A percentile compares a stretch with the other conserved stretches of the same genome.
Conservation (phyloP, 352 stramenopile genomes). For the Phytophthora colocasiae region DNA sequence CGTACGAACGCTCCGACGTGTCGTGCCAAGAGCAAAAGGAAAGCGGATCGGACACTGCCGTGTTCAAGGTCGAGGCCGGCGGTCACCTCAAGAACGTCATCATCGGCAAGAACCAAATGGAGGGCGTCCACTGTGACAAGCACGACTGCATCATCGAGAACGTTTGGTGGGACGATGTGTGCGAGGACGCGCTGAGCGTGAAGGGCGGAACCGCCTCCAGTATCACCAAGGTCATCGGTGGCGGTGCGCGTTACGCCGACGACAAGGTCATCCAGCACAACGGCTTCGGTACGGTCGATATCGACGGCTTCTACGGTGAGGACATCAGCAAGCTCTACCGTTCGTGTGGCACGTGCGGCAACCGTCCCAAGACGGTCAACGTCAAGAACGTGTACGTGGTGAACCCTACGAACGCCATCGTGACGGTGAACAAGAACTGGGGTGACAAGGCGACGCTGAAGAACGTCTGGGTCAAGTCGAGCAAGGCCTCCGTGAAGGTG, state of each 20-base stretch:
- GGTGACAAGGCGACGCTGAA: too few relatives aligned
- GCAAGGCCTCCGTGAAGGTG: too few relatives aligned
- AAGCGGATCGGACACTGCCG: not conserved
- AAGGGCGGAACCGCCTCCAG: conserved; percentile 16
- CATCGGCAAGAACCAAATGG: conserved; percentile 1
- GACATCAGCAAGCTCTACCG: conserved; percentile 1
- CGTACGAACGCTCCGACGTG: not conserved
- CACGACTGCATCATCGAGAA: conserved; percentile 1
- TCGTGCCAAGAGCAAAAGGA: not conserved
- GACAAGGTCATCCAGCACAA: conserved; percentile 1
- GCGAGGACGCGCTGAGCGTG: conserved; percentile 28
- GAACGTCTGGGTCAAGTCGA: too few relatives aligned
- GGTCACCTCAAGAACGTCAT: not conserved
- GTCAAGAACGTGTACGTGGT: not conserved
- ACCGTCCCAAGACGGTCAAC: not conserved
- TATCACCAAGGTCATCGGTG: not conserved
- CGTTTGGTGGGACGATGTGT: not conserved
- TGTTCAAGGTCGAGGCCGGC: not conserved
- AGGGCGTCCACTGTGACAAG: not conserved
- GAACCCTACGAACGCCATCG: not conserved
- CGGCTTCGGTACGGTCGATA: not conserved
- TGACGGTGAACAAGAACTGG: not conserved
- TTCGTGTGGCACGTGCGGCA: not conserved
- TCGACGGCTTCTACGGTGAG: not conserved
- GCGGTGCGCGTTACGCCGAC: not conserved